Evolutionary conservation across 257 asterid genomes (phyloP).

Genomic region (Linderniella brevidens): DNA sequence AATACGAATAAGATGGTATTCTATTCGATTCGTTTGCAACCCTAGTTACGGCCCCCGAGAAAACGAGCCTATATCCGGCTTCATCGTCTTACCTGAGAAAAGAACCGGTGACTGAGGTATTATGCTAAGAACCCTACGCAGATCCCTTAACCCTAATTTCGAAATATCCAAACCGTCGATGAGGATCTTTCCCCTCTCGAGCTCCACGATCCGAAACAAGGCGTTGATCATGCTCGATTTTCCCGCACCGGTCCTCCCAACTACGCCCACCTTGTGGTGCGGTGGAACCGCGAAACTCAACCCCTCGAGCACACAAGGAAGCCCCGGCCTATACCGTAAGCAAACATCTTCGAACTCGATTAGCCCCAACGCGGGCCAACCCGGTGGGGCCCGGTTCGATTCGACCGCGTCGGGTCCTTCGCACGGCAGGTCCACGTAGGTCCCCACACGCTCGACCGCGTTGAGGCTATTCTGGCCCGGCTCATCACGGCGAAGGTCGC

Average conservation of each 20-base stretch:
- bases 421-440: conserved; percentile 59
- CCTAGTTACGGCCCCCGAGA: no score
- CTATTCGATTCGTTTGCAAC: no score
- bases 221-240: conserved; percentile 82
- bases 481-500: conserved; percentile 69
- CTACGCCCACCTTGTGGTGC: conserved; percentile 58
- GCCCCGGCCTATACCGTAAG: conserved; percentile 51
- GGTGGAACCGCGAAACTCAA: conserved; percentile 38
- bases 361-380: conserved; percentile 56
- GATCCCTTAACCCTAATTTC: conserved; percentile 46
- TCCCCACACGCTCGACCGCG: conserved; percentile 70
- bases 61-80: no score
- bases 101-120: conserved; percentile 80
- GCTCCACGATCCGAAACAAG: conserved; percentile 59
- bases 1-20: no score
- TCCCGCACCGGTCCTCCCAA: conserved; percentile 83
- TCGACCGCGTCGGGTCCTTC: conserved; percentile 55
- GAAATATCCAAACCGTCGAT: conserved; percentile 45
- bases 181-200: conserved; percentile 52
- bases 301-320: conserved; percentile 48
- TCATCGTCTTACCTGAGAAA: conserved; percentile 60
- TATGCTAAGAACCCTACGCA: conserved; percentile 52
- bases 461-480: conserved; percentile 60
- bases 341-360: conserved; percentile 41
- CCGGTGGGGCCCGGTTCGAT: conserved; percentile 43